Conservation (phyloP, 2,329 filamentous ascomycete species). For the Teratosphaeria pseudoeucalypti region DNA sequence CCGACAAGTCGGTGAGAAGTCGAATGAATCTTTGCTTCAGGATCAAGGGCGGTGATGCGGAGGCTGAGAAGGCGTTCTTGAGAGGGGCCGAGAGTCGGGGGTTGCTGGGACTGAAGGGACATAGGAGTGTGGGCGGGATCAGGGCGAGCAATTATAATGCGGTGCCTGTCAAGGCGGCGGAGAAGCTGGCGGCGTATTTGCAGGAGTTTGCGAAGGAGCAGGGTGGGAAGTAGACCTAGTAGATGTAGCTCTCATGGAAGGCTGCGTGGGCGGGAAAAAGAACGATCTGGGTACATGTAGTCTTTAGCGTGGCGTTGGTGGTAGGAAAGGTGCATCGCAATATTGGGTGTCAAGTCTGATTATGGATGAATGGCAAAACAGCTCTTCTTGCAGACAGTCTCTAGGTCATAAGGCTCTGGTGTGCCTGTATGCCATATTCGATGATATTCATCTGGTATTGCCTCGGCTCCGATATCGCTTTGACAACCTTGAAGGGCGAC, state of each 20-base stretch:
- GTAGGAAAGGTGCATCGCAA: background rate
- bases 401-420: no score
- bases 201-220: slow-evolving; percentile 41
- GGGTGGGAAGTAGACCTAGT: background rate
- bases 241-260: background rate
- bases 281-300: background rate
- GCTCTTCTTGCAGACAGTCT: no score
- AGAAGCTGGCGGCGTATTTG: slow-evolving; percentile 59
- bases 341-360: no score
- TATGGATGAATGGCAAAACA: no score
- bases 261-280: background rate
- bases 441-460: background rate
- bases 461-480: background rate
- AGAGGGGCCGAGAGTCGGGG: slow-evolving; percentile 57
- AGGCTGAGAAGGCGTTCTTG: slow-evolving; percentile 69
- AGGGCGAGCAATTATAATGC: slow-evolving; percentile 85
- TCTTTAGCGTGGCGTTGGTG: background rate
- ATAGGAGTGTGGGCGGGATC: slow-evolving; percentile 77
- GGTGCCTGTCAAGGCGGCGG: slow-evolving; percentile 55
- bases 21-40: slow-evolving; percentile 96
- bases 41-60: slow-evolving; percentile 52
- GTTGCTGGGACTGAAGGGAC: slow-evolving; percentile 75
- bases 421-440: background rate
- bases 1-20: slow-evolving; percentile 63
- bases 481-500: background rate